phyloP scores from a whole-genome alignment of 2,329 filamentous ascomycete species.

The Cercospora citrullina region DNA sequence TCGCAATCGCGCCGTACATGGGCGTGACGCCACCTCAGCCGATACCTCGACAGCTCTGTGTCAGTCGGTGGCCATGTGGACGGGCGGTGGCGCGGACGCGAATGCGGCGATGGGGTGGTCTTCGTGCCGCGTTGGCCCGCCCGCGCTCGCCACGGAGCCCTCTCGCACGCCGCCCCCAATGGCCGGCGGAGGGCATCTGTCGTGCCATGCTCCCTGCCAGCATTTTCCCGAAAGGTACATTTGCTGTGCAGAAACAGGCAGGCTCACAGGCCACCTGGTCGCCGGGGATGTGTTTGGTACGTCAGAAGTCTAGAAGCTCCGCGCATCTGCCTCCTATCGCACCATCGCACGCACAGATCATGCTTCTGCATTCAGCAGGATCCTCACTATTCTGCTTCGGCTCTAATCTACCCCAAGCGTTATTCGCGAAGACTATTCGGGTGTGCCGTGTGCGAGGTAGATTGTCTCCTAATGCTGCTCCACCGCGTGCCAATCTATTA shows the following conservation, averaged over 20 bases:
- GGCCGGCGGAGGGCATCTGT: background rate
- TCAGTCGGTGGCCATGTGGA: background rate
- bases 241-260: conserved; percentile 10
- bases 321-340: conserved; percentile 11
- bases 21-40: background rate
- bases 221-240: background rate
- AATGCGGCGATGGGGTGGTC: background rate
- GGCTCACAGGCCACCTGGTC: conserved; percentile 11
- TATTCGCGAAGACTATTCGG: conserved; percentile 12
- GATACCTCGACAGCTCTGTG: background rate
- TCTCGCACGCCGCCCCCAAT: background rate
- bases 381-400: conserved; percentile 12
- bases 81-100: background rate
- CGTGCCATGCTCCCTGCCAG: conserved; percentile 2
- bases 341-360: conserved; percentile 12
- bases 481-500: conserved; percentile 22
- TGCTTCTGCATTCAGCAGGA: conserved; percentile 10
- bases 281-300: conserved; percentile 9
- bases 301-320: conserved; percentile 11
- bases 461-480: conserved; percentile 16
- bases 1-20: background rate
- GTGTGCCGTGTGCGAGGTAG: conserved; percentile 11
- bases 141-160: background rate
- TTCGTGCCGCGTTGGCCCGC: background rate
- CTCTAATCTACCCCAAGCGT: conserved; percentile 13